Percentiles rank a stretch among this genome's conserved stretches.
These are phyloP conservation scores for Chenopodium formosanum DNA, from an alignment of 148 eudicot genomes.

Conservation along the genomic window DNA sequence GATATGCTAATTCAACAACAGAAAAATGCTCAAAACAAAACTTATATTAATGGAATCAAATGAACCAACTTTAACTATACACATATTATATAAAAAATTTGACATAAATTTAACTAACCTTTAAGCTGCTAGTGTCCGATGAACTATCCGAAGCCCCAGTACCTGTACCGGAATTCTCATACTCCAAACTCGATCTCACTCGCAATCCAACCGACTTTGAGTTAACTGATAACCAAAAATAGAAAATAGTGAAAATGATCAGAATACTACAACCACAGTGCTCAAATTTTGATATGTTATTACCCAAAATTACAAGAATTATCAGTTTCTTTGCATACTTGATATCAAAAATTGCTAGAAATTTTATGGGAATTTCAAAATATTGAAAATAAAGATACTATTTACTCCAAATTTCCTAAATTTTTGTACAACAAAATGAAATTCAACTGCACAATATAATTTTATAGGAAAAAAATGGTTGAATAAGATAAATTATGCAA, in stretches of 20 bases:
- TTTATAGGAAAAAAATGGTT: background rate
- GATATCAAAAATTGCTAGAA: background rate
- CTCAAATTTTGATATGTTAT: background rate
- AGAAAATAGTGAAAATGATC: background rate
- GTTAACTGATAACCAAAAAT: constrained; percentile 29
- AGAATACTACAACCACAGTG: background rate
- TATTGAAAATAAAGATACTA: background rate
- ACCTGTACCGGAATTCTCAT: constrained; percentile 27
- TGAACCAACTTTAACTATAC: background rate
- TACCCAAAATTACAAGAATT: background rate
- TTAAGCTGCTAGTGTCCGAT: constrained; percentile 27
- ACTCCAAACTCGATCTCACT: constrained; percentile 49
- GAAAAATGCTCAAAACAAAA: background rate
- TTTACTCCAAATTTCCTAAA: background rate
- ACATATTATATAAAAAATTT: too few relatives aligned
- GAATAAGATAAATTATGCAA: background rate
- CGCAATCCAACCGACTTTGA: constrained; percentile 37
- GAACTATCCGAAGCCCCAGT: constrained; percentile 28
- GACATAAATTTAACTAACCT: constrained; percentile 28
- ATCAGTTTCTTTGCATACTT: background rate
- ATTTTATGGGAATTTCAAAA: background rate
- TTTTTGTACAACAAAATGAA: background rate
- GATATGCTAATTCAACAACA: background rate
- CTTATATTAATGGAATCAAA: too few relatives aligned
- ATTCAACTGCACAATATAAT: too few relatives aligned